Evolutionary conservation across 116 monocot genomes (phyloP), one percentile per base, ranked within the genome.

Genomic region (Phalaenopsis hybrid): DNA sequence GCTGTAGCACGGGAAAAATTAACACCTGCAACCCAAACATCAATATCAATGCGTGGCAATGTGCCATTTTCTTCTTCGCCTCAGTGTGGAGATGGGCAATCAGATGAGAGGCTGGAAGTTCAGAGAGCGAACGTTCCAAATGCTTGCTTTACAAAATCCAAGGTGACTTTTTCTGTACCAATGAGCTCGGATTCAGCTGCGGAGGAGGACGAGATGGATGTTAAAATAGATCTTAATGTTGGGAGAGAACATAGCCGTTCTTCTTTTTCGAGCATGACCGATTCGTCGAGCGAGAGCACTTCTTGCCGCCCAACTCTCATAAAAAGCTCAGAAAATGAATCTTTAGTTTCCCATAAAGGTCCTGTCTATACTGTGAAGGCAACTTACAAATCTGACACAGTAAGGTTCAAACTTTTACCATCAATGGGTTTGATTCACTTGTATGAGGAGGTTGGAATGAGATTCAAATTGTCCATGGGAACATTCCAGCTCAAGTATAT

Each of bases 401-500:
- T 97, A 45, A 83, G 96, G 80, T 94, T 97, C 80, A 94, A 92
- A 81, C 88, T 92, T 74, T 52, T 57, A 12, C 92, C 83, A n/a
- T 82, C 86, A 21, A 75, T 80, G 84, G 89, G 94, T 44, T 91
- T 84, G 55, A 76, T 81, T 10, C 81, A 86, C 21, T 72, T 97
- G 57, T 80, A 82, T 18, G 89, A 92, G 80, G 92, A 96, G 55
- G 79, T 96, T 33, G 87, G 78, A 23, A 91, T 74, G 88, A 83
- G 96, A 37, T 92, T 91, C 79, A 91, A 88, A 51, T 68, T 94
- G 46, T 37, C 51, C 15, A 48, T 37, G 2, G 96, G 91, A 31
- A 78, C 86, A 12, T 94, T 92, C 82, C 94, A 91, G 82, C 87
- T 96, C 52, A 94, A 96, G 75, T 94, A 96, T 80, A 83, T 86